phyloP scores from a whole-genome alignment of 2,329 filamentous ascomycete genomes.

The Aspergillus hiratsukae region DNA sequence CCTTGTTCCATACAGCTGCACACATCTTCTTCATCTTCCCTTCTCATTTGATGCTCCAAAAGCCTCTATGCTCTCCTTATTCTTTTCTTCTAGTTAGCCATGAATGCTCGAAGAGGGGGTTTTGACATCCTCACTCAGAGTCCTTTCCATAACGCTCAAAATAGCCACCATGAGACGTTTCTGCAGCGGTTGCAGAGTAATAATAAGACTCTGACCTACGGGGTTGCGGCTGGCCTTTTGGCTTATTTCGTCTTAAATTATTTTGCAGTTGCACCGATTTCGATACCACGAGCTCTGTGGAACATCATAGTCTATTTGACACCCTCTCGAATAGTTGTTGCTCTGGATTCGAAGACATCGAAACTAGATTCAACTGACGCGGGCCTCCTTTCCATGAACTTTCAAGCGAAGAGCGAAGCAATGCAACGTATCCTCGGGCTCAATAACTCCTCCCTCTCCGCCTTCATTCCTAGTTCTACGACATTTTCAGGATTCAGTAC shows the following conservation, averaged over 20 bases:
- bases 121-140: conserved; percentile 26
- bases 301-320: conserved; percentile 36
- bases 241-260: conserved; percentile 28
- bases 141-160: conserved; percentile 22
- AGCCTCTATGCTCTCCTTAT: conserved; percentile 18
- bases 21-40: conserved; percentile 11
- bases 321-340: conserved; percentile 37
- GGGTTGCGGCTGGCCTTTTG: conserved; percentile 24
- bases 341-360: conserved; percentile 49
- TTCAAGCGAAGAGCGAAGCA: conserved; percentile 57
- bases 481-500: conserved; percentile 53
- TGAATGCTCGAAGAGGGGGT: conserved; percentile 32
- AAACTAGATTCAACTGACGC: conserved; percentile 38
- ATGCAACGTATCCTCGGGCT: conserved; percentile 61
- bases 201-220: conserved; percentile 25
- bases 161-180: conserved; percentile 31
- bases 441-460: conserved; percentile 55
- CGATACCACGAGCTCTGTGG: conserved; percentile 33
- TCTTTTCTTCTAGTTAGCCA: conserved; percentile 23
- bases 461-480: conserved; percentile 53
- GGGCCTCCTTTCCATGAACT: conserved; percentile 33
- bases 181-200: conserved; percentile 24
- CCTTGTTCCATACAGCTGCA: conserved; percentile 5
- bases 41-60: conserved; percentile 7
- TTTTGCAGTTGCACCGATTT: conserved; percentile 25